Conservation (phyloP, 352 stramenopile species). For the Pythium vanterpoolii region DNA sequence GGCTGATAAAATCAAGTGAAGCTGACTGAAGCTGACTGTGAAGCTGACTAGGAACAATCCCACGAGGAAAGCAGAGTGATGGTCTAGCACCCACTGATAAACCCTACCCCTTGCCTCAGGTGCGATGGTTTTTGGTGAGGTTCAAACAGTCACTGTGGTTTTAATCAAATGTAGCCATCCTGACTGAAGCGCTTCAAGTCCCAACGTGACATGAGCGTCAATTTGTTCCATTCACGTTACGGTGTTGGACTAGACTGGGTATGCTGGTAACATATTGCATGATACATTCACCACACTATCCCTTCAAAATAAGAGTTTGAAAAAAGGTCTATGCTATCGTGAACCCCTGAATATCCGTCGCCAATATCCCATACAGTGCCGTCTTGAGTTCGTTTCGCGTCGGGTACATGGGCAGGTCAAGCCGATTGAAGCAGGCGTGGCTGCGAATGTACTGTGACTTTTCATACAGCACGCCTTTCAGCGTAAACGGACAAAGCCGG, state of each 20-base stretch:
- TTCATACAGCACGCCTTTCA: constrained; percentile 39
- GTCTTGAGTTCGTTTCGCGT: constrained; percentile 19
- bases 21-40: too few relatives aligned
- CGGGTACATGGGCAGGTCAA: constrained; percentile 23
- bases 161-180: neutral
- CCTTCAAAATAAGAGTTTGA: too few relatives aligned
- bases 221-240: neutral
- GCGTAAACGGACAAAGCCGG: constrained; percentile 64
- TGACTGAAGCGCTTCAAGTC: neutral
- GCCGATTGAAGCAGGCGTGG: constrained; percentile 29
- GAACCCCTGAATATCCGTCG: constrained; percentile 26
- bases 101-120: neutral
- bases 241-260: neutral
- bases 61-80: neutral
- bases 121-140: neutral
- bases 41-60: too few relatives aligned
- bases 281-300: too few relatives aligned
- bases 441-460: constrained; percentile 24
- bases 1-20: too few relatives aligned
- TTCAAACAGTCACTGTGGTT: neutral
- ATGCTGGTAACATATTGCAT: too few relatives aligned
- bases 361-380: constrained; percentile 22
- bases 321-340: constrained; percentile 15
- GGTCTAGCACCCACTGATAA: neutral
- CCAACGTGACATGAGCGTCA: too few relatives aligned